Conservation (phyloP, 148 eudicot species). For the Pouteria glomerata region DNA sequence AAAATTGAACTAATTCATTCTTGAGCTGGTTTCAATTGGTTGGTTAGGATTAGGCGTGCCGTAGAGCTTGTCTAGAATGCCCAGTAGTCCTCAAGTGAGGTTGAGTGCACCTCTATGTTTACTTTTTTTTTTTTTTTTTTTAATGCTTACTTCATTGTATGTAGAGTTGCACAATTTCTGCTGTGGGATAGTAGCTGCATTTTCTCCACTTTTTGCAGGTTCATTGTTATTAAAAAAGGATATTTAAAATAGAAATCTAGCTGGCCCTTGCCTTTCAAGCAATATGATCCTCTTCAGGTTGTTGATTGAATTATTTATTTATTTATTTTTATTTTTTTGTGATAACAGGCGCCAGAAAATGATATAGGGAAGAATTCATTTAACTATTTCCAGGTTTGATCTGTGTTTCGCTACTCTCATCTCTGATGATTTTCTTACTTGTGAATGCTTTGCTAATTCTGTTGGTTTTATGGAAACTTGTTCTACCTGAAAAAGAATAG, state of each 20-base stretch:
- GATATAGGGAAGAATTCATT: slow-evolving; percentile 95
- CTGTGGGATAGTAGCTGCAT: background rate
- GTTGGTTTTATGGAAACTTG: background rate
- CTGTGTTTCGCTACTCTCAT: background rate
- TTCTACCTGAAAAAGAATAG: too few species aligned
- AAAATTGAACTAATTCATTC: background rate
- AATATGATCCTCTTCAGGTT: slow-evolving; percentile 5
- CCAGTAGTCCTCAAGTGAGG: background rate
- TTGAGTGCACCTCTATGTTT: background rate
- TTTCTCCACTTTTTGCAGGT: background rate
- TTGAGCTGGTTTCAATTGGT: slow-evolving; percentile 8
- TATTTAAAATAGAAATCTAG: background rate
- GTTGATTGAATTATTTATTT: slow-evolving; percentile 13
- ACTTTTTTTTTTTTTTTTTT: background rate
- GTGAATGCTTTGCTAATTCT: background rate
- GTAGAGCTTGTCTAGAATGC: slow-evolving; percentile 7
- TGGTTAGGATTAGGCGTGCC: too few species aligned
- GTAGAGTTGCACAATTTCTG: slow-evolving; percentile 5
- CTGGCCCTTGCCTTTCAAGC: background rate
- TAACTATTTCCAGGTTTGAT: slow-evolving; percentile 79
- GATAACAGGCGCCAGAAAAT: slow-evolving; percentile 76
- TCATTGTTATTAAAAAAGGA: background rate
- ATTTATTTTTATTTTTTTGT: slow-evolving; percentile 14
- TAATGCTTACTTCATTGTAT: too few species aligned
- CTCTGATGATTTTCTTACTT: background rate